Percentiles rank a stretch among this genome's conserved stretches.
Evolutionary conservation across 139 green algal species (phyloP).

Genomic region (Helicosporidium sp.): DNA sequence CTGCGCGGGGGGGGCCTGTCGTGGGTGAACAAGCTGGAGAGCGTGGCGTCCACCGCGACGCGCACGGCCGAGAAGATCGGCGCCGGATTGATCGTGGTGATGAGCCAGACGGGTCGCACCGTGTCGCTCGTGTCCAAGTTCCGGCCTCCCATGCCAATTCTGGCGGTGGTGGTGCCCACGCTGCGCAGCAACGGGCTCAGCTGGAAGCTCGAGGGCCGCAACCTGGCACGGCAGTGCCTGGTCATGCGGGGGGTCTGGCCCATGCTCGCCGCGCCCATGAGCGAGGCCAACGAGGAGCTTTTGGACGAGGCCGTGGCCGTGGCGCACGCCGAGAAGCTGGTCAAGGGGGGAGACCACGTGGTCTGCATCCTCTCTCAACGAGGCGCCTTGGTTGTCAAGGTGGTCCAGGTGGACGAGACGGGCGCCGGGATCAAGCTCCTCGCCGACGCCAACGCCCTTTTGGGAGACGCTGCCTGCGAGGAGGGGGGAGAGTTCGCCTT

Average conservation of each 20-base stretch:
- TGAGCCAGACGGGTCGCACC: constrained; percentile 57
- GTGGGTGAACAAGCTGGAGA: constrained; percentile 31
- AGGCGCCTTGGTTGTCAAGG: constrained; percentile 30
- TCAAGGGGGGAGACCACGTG: constrained; percentile 41
- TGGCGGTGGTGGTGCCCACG: constrained; percentile 32
- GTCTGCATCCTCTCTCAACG: constrained; percentile 39
- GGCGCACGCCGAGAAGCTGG: constrained; percentile 9
- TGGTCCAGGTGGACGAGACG: constrained; percentile 6
- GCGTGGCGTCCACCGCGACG: constrained; percentile 62
- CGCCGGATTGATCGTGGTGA: constrained; percentile 62
- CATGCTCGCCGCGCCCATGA: constrained; percentile 32
- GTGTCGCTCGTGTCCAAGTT: constrained; percentile 69
- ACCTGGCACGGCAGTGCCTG: constrained; percentile 24
- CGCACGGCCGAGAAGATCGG: constrained; percentile 62
- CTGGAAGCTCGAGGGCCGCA: constrained; percentile 24
- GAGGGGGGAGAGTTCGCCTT: too few relatives aligned
- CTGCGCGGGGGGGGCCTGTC: constrained; percentile 1
- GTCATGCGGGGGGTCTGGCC: constrained; percentile 25
- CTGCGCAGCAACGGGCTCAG: constrained; percentile 11
- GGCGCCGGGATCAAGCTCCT: not conserved
- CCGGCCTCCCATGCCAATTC: constrained; percentile 43
- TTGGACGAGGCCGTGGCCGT: constrained; percentile 22
- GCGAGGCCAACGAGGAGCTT: constrained; percentile 10
- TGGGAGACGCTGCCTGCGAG: too few relatives aligned
- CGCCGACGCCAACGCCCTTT: not conserved